Conservation (phyloP, 495 filamentous ascomycete genomes). For the Trypethelium eluteriae region DNA sequence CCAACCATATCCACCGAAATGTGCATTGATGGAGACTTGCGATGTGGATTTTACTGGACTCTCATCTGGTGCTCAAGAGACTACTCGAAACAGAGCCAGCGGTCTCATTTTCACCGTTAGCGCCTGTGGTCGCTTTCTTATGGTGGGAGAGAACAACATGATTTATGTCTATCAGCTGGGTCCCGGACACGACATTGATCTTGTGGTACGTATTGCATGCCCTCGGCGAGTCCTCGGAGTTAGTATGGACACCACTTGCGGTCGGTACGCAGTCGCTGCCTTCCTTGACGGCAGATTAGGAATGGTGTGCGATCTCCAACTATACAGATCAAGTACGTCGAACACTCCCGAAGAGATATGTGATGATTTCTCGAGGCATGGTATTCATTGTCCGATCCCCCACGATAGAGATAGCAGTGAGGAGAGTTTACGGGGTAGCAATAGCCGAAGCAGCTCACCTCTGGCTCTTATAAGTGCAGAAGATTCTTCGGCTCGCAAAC, state of each 20-base stretch:
- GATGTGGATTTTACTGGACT: conserved; percentile 35
- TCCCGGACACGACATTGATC: conserved; percentile 34
- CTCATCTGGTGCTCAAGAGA: conserved; percentile 23
- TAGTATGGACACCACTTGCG: conserved; percentile 55
- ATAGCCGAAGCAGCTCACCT: neutral
- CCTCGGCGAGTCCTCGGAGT: conserved; percentile 52
- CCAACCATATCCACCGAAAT: neutral
- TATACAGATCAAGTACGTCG: neutral
- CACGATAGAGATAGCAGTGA: conserved; percentile 4
- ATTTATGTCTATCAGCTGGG: conserved; percentile 56
- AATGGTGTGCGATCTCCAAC: conserved; percentile 48
- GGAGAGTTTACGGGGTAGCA: neutral
- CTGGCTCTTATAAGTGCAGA: conserved; percentile 3
- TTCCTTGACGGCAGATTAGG: conserved; percentile 56
- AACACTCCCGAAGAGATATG: neutral
- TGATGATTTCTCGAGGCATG: neutral
- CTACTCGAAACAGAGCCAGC: neutral
- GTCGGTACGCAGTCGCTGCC: conserved; percentile 52
- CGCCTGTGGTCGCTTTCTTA: conserved; percentile 52
- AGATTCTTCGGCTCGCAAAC: conserved; percentile 2
- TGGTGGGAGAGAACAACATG: conserved; percentile 50
- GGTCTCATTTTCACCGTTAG: conserved; percentile 48
- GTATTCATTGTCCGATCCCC: neutral
- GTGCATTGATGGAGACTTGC: conserved; percentile 9
- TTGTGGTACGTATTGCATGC: conserved; percentile 51